Evolutionary conservation across 352 stramenopile species (phyloP), one percentile per base, ranked within the genome.

Genomic region (Thraustotheca clavata): DNA sequence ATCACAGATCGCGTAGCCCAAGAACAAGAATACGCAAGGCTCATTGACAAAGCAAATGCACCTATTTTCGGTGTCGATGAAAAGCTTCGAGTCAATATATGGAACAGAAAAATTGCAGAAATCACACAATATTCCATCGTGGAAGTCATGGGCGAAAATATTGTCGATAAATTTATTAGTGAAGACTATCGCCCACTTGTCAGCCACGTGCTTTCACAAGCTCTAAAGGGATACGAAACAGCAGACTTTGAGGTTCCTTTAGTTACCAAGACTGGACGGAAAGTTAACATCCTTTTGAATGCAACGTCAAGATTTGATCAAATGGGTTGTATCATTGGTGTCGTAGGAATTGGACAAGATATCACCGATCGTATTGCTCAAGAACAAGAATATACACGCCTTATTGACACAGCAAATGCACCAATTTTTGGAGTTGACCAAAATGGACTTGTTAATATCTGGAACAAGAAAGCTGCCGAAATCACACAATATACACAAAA

Each of bases 131-230:
- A 95, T 68, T 76, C 76, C 6, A 82, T 80, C 2, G 70, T 88
- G 11, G 91, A 98, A 68, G 91, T 96, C 5, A 79, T 97, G 71
- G 90, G 83, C 0, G 72, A 89, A 60, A 80, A 92, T 1, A 66
- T 98, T 4, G 88, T 98, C 6, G 74, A 96, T 34, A 85, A 92
- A 52, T 96, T 96, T 59, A 96, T 97, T 59, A 85, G 77, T 0
- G 70, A 83, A 48, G 76, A 94, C 32, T 88, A 92, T 46, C 76
- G 79, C 12, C 69, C 86, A 16, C 76, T 73, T 24, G 84, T 94
- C 0, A 66, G 70, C 0, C 67, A 66, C 29, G 84, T 94, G 9
- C 54, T 94, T 0, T 78, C 71, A 0, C 79, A 89, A 66, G 80
- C 82, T 1, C 69, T 91, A 0, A 48, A 72, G 20, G 85, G 83